Evolutionary conservation across 2,329 filamentous ascomycete genomes (phyloP).

Genomic region (Cladosporium sp.): DNA sequence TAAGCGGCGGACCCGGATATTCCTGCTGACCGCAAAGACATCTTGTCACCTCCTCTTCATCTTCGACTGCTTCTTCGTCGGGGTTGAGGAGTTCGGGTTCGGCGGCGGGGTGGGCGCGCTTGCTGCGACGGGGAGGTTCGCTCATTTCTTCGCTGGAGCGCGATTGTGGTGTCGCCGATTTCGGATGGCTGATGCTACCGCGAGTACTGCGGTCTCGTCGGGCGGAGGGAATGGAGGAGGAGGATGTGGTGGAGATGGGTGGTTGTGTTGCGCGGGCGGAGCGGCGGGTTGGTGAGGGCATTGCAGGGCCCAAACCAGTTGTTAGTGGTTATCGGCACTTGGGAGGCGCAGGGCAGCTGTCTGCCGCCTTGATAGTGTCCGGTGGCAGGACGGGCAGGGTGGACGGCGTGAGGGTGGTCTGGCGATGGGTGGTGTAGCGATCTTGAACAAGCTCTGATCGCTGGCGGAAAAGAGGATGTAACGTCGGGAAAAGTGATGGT

Average conservation of each 20-base stretch:
- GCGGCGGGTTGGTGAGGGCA: conserved; percentile 58
- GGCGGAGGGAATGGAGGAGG: conserved; percentile 57
- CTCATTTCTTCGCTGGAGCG: conserved; percentile 67
- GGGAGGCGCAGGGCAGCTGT: not conserved
- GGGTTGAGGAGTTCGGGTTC: conserved; percentile 51
- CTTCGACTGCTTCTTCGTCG: conserved; percentile 59
- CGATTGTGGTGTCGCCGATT: conserved; percentile 72
- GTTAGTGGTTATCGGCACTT: not conserved
- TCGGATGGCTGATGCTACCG: conserved; percentile 70
- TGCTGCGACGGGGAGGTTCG: conserved; percentile 75
- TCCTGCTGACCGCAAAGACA: conserved; percentile 95
- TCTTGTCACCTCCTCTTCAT: conserved; percentile 80
- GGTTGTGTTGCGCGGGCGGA: conserved; percentile 68
- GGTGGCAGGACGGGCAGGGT: not conserved
- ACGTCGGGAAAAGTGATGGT: not conserved
- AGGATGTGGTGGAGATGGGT: conserved; percentile 74
- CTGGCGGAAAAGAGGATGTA: conserved; percentile 6
- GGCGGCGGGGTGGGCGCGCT: conserved; percentile 71
- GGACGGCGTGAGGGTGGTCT: conserved; percentile 1
- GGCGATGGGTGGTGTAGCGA: not conserved
- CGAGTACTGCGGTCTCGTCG: conserved; percentile 74
- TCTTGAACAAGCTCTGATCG: conserved; percentile 2
- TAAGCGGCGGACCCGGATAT: conserved; percentile 80
- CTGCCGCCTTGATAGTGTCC: not conserved
- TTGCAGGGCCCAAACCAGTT: conserved; percentile 17